A percentile compares a stretch with the other conserved stretches of the same genome.
phyloP scores from a whole-genome alignment of 2,329 filamentous ascomycete species.

The Botrytis sinoallii region DNA sequence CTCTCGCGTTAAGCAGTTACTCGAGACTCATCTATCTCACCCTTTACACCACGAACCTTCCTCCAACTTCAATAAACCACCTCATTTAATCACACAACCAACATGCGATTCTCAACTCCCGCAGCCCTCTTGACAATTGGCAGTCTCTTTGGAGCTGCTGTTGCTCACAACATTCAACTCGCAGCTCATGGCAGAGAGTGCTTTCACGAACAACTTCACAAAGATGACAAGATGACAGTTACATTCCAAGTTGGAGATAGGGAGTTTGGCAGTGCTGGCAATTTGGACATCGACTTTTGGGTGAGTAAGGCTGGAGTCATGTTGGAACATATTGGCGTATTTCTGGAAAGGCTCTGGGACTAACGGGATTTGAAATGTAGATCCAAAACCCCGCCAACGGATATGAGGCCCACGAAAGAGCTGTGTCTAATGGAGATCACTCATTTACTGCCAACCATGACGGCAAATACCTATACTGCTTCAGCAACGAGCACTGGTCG shows the following conservation, averaged over 20 bases:
- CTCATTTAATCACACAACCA: slow-evolving; percentile 4
- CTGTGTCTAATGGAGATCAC: slow-evolving; percentile 86
- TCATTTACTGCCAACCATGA: slow-evolving; percentile 82
- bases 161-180: slow-evolving; percentile 94
- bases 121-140: slow-evolving; percentile 33
- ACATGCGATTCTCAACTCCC: slow-evolving; percentile 37
- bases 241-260: slow-evolving; percentile 97
- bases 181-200: slow-evolving; percentile 92
- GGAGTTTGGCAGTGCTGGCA: slow-evolving; percentile 91
- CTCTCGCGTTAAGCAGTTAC: background rate
- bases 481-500: slow-evolving; percentile 98
- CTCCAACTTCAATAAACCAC: background rate
- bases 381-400: slow-evolving; percentile 75
- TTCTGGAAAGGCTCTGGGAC: background rate
- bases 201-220: slow-evolving; percentile 91
- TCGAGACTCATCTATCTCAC: background rate
- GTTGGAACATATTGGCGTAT: background rate
- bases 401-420: slow-evolving; percentile 76
- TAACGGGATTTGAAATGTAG: slow-evolving; percentile 40
- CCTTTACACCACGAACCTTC: background rate
- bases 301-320: slow-evolving; percentile 52
- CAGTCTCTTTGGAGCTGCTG: slow-evolving; percentile 50
- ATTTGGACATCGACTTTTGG: slow-evolving; percentile 97
- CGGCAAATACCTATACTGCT: slow-evolving; percentile 94
- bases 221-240: slow-evolving; percentile 96